Percentiles rank a stretch among this genome's conserved stretches.
These are phyloP conservation scores for Thuja plicata DNA, from an alignment of 83 land plant genomes.

Conservation along the genomic window DNA sequence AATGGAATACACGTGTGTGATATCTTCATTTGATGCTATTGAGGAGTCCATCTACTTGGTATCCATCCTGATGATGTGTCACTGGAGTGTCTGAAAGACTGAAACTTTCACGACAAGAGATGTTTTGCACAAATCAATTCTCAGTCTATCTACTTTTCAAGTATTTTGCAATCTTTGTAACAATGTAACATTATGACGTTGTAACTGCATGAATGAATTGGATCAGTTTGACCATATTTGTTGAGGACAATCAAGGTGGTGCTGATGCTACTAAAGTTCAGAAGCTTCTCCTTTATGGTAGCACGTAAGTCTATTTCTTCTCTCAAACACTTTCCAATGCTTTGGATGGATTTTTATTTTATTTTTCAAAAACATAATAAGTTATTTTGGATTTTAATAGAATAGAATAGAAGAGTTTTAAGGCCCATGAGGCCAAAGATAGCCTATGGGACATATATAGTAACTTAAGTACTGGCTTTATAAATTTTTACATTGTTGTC, in stretches of 20 bases:
- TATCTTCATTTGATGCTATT: conserved; percentile 7
- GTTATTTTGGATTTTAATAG: neutral
- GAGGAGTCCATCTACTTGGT: conserved; percentile 2
- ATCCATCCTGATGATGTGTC: too few species aligned
- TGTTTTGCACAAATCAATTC: too few species aligned
- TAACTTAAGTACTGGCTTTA: too few species aligned
- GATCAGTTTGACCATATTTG: conserved; percentile 86
- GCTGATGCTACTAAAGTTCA: conserved; percentile 74
- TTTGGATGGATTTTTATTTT: neutral
- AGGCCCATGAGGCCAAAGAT: too few species aligned
- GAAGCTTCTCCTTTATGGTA: conserved; percentile 56
- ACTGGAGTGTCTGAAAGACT: too few species aligned
- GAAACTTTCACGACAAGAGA: too few species aligned
- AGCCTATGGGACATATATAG: too few species aligned
- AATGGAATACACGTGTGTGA: neutral
- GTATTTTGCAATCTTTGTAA: neutral
- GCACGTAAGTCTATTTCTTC: conserved; percentile 52
- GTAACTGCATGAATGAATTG: conserved; percentile 3
- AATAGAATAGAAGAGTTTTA: neutral
- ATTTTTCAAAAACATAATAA: neutral
- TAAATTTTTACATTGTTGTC: too few species aligned
- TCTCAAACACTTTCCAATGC: neutral
- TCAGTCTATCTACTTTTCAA: conserved; percentile 2
- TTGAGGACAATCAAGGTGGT: conserved; percentile 91
- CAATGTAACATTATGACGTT: neutral